Conservation (phyloP, 2,329 filamentous ascomycete species). For the Lachnellula subtilissima region DNA sequence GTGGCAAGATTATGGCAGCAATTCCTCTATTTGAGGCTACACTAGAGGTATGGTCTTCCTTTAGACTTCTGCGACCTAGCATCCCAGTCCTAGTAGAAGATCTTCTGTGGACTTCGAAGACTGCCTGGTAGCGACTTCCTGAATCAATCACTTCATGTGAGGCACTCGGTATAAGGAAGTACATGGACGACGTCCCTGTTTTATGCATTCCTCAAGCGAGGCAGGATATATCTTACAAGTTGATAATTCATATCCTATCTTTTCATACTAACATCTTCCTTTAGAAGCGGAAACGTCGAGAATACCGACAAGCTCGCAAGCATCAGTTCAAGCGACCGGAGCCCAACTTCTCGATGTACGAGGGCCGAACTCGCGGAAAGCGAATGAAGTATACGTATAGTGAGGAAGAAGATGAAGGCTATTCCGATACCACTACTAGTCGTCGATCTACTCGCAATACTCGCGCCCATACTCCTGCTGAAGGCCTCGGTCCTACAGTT, state of each 20-base stretch:
- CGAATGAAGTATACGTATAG: constrained; percentile 95
- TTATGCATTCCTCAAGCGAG: no score
- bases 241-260: constrained; percentile 10
- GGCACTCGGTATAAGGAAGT: no score
- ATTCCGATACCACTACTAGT: constrained; percentile 54
- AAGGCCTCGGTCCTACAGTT: constrained; percentile 56
- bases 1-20: constrained; percentile 71
- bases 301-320: constrained; percentile 74
- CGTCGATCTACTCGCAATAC: constrained; percentile 72
- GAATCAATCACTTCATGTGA: not conserved
- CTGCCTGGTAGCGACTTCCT: not conserved
- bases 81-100: not conserved
- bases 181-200: no score
- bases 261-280: constrained; percentile 5
- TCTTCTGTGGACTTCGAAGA: not conserved
- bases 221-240: not conserved
- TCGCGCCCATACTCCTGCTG: constrained; percentile 66
- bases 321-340: constrained; percentile 81
- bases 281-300: constrained; percentile 85
- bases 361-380: constrained; percentile 93
- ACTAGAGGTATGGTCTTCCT: constrained; percentile 64
- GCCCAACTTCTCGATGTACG: constrained; percentile 86
- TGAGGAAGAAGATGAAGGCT: constrained; percentile 72
- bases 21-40: constrained; percentile 89
- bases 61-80: not conserved